A percentile compares a stretch with the other conserved stretches of the same genome.
These are phyloP conservation scores for Ophiostoma sp. DNA, from an alignment of 2,329 filamentous ascomycete species.

Conservation along the genomic window DNA sequence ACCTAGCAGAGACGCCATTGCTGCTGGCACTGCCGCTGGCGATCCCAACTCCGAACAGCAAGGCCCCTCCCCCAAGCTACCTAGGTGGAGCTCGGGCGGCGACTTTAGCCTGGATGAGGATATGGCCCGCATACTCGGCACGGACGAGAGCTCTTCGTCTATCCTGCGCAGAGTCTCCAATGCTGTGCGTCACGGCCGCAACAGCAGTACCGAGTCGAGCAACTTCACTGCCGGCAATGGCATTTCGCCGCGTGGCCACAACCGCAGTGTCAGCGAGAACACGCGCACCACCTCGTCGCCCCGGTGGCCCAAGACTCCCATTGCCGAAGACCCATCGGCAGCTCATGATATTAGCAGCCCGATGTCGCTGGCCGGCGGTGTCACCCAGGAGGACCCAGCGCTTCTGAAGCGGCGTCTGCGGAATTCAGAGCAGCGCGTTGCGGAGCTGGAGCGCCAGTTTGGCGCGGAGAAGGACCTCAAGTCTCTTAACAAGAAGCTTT, in stretches of 20 bases:
- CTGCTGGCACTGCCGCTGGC: conserved; percentile 29
- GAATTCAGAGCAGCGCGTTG: conserved; percentile 75
- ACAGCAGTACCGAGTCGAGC: conserved; percentile 66
- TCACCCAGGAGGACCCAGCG: conserved; percentile 54
- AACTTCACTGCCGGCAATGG: conserved; percentile 34
- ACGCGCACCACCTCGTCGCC: conserved; percentile 59
- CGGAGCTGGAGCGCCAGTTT: conserved; percentile 79
- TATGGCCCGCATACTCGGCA: conserved; percentile 79
- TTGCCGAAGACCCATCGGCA: conserved; percentile 49
- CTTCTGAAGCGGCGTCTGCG: conserved; percentile 70
- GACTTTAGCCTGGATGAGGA: conserved; percentile 96
- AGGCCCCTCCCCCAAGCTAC: conserved; percentile 56
- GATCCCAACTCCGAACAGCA: conserved; percentile 43
- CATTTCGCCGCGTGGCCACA: conserved; percentile 40
- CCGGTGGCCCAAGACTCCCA: conserved; percentile 65
- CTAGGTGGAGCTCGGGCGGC: conserved; percentile 70
- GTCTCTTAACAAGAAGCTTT: conserved; percentile 77
- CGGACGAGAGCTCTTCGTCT: conserved; percentile 70
- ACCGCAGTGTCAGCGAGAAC: conserved; percentile 62
- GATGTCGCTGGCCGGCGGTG: conserved; percentile 53
- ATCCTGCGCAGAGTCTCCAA: conserved; percentile 87
- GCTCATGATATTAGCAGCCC: conserved; percentile 67
- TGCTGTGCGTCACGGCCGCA: conserved; percentile 86
- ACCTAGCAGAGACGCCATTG: conserved; percentile 44
- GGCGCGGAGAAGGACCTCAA: conserved; percentile 59